A percentile compares a stretch with the other conserved stretches of the same genome.
These are phyloP conservation scores for Aspergillus luchuensis DNA, from an alignment of 2,329 filamentous ascomycete species.

Conservation along the genomic window DNA sequence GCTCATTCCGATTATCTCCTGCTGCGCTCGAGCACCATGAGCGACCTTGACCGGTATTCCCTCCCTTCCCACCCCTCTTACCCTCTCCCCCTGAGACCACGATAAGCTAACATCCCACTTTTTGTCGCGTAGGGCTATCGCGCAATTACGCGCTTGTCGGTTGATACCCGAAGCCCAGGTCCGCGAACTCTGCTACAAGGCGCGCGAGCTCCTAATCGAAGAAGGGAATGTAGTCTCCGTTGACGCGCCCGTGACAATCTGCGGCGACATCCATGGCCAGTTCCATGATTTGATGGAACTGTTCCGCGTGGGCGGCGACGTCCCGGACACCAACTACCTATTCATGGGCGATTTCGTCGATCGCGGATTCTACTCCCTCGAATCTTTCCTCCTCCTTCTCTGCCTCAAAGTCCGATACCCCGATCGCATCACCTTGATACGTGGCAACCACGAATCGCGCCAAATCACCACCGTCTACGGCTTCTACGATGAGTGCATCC, in stretches of 20 bases:
- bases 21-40: slow-evolving; percentile 61
- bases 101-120: slow-evolving; percentile 8
- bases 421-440: slow-evolving; percentile 92
- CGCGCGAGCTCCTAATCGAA: slow-evolving; percentile 91
- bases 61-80: no score
- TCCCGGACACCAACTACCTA: slow-evolving; percentile 93
- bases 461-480: slow-evolving; percentile 98
- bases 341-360: slow-evolving; percentile 99
- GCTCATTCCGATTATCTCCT: slow-evolving; percentile 5
- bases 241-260: slow-evolving; percentile 94
- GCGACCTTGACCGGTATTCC: slow-evolving; percentile 83
- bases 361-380: slow-evolving; percentile 95
- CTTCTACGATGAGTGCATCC: slow-evolving; percentile 95
- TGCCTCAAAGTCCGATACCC: slow-evolving; percentile 97
- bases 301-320: slow-evolving; percentile 88
- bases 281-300: slow-evolving; percentile 98
- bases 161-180: slow-evolving; percentile 96
- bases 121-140: slow-evolving; percentile 70
- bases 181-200: slow-evolving; percentile 95
- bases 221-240: slow-evolving; percentile 97
- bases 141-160: slow-evolving; percentile 90
- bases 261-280: slow-evolving; percentile 94
- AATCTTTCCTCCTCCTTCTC: slow-evolving; percentile 92
- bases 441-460: slow-evolving; percentile 92
- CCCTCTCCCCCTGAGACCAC: background rate